Evolutionary conservation across 495 filamentous ascomycete genomes (phyloP).

Genomic region (Aspergillus cristatus): DNA sequence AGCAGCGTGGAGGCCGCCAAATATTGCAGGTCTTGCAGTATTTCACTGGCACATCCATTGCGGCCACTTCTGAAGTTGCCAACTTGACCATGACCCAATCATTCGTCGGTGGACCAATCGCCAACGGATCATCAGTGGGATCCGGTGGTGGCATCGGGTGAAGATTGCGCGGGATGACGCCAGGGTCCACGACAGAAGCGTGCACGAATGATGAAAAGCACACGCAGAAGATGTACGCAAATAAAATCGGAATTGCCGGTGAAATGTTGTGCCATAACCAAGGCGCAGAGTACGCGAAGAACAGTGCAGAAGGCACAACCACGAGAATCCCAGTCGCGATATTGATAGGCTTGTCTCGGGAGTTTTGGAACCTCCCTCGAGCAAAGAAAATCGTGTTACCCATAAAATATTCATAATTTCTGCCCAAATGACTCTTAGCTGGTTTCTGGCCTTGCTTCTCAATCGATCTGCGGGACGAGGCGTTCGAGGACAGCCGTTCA

Average conservation of each 20-base stretch:
- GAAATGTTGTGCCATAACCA: slow-evolving; percentile 89
- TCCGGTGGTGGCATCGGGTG: slow-evolving; percentile 52
- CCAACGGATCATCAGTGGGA: slow-evolving; percentile 62
- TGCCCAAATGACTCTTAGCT: slow-evolving; percentile 35
- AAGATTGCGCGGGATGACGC: slow-evolving; percentile 79
- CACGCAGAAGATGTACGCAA: slow-evolving; percentile 81
- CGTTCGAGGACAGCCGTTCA: slow-evolving; percentile 66
- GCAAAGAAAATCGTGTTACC: slow-evolving; percentile 89
- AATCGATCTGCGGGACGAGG: slow-evolving; percentile 55
- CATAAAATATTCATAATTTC: slow-evolving; percentile 83
- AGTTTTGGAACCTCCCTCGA: slow-evolving; percentile 81
- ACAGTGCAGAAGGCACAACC: slow-evolving; percentile 66
- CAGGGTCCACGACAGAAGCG: slow-evolving; percentile 83
- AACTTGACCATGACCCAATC: slow-evolving; percentile 88
- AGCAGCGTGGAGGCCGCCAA: slow-evolving; percentile 90
- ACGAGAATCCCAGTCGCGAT: slow-evolving; percentile 75
- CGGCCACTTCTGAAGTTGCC: slow-evolving; percentile 57
- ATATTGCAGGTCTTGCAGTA: slow-evolving; percentile 96
- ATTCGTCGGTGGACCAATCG: slow-evolving; percentile 72
- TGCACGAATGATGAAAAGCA: slow-evolving; percentile 90
- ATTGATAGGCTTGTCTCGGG: slow-evolving; percentile 82
- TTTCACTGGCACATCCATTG: slow-evolving; percentile 95
- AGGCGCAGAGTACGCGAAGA: slow-evolving; percentile 80
- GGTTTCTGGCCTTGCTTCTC: slow-evolving; percentile 17
- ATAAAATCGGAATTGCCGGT: slow-evolving; percentile 83